These are phyloP conservation scores for Gloeophyllum trabeum DNA, from an alignment of 768 basidiomycete species.

Conservation along the genomic window DNA sequence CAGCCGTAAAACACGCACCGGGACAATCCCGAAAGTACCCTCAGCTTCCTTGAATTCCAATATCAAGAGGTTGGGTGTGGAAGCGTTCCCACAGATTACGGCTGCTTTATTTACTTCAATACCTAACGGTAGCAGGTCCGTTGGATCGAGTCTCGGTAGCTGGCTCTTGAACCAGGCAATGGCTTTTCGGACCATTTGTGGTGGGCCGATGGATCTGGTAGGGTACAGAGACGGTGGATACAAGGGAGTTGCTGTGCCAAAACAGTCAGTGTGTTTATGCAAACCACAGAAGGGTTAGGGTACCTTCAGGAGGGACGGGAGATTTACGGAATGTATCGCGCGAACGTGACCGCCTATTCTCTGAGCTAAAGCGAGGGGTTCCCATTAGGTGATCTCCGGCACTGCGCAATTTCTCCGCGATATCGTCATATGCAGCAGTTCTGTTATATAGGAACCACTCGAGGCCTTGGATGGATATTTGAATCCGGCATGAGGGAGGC, in stretches of 20 bases:
- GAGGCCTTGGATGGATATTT: conserved; percentile 70
- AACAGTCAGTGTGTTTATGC: too few species aligned
- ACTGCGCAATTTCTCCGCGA: conserved; percentile 58
- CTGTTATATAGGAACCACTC: conserved; percentile 93
- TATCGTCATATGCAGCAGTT: conserved; percentile 81
- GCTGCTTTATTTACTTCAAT: conserved; percentile 71
- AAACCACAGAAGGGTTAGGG: too few species aligned
- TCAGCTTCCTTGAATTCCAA: conserved; percentile 68
- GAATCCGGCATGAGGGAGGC: conserved; percentile 66
- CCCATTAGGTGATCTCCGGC: conserved; percentile 5
- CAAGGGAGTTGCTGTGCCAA: not conserved
- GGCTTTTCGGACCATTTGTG: conserved; percentile 25
- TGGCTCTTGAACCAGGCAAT: conserved; percentile 45
- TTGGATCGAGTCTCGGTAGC: conserved; percentile 63
- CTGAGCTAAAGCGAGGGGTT: conserved; percentile 3
- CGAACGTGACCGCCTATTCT: not conserved
- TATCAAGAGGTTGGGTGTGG: conserved; percentile 75
- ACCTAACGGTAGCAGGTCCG: conserved; percentile 80
- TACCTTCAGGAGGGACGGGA: not conserved
- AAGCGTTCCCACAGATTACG: conserved; percentile 75
- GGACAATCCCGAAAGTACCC: conserved; percentile 72
- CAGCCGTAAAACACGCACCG: conserved; percentile 34
- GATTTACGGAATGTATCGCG: not conserved
- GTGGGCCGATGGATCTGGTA: conserved; percentile 17
- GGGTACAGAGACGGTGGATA: conserved; percentile 3